These are phyloP conservation scores for Pelargonium australe DNA, from an alignment of 441 rosid genomes.

Conservation along the genomic window DNA sequence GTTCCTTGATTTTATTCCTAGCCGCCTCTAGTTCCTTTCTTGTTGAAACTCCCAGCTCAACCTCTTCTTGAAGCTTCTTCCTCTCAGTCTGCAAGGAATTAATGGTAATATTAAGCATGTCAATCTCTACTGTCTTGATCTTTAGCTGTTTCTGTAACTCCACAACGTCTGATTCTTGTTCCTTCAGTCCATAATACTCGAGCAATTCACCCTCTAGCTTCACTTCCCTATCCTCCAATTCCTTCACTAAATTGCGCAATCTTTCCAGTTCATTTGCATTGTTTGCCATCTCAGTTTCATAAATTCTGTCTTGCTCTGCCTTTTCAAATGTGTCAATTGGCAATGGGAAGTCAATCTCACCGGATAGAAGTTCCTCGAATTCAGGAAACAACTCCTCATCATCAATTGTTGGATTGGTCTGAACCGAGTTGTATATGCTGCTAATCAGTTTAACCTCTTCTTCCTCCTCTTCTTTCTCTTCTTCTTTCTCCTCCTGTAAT, in stretches of 20 bases:
- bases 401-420: conserved; percentile 31
- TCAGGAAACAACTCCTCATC: conserved; percentile 55
- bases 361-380: conserved; percentile 67
- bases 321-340: conserved; percentile 41
- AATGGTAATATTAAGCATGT: conserved; percentile 81
- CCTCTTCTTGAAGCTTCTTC: conserved; percentile 83
- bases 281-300: conserved; percentile 65
- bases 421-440: conserved; percentile 50
- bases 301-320: conserved; percentile 48
- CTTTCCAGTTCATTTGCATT: conserved; percentile 64
- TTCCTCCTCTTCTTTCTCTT: conserved; percentile 77
- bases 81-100: conserved; percentile 75
- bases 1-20: conserved; percentile 72
- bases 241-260: conserved; percentile 61
- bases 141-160: conserved; percentile 85
- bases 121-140: conserved; percentile 83
- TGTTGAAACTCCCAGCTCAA: conserved; percentile 36
- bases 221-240: conserved; percentile 85
- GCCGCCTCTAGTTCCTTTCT: conserved; percentile 74
- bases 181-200: conserved; percentile 85
- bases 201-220: conserved; percentile 90
- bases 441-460: conserved; percentile 90
- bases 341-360: conserved; percentile 69
- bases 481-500: conserved; percentile 60
- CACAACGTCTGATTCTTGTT: conserved; percentile 64